Conservation (phyloP, 2,329 filamentous ascomycete genomes). For the Nemania sp. region DNA sequence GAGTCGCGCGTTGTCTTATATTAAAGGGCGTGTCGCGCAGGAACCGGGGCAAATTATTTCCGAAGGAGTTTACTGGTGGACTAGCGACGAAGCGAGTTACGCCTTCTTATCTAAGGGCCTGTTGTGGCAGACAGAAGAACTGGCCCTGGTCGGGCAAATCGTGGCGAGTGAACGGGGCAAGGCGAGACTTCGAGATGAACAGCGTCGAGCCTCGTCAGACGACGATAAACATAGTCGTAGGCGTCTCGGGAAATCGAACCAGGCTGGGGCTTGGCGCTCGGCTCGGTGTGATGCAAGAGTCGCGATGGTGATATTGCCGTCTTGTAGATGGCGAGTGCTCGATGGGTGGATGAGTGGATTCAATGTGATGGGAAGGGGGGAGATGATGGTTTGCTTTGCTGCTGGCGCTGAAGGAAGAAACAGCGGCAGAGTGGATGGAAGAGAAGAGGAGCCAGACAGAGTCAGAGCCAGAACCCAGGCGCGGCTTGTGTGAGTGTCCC, state of each 20-base stretch:
- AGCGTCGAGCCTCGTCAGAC: conserved; percentile 46
- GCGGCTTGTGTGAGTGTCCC: conserved; percentile 39
- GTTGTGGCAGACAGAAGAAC: conserved; percentile 15
- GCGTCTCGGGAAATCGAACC: conserved; percentile 23
- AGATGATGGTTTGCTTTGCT: conserved; percentile 16
- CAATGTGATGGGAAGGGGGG: conserved; percentile 36
- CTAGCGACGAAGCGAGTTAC: conserved; percentile 4
- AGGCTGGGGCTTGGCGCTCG: conserved; percentile 26
- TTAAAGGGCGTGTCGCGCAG: conserved; percentile 29
- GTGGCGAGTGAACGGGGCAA: conserved; percentile 40
- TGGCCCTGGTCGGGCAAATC: conserved; percentile 34
- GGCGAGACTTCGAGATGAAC: conserved; percentile 38
- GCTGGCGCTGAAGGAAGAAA: conserved; percentile 39
- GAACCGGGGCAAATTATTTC: conserved; percentile 18
- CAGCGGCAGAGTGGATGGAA: conserved; percentile 45
- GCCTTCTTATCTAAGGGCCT: background rate
- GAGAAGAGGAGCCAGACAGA: conserved; percentile 41
- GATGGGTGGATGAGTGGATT: conserved; percentile 20
- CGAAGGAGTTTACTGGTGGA: background rate
- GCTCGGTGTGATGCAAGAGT: conserved; percentile 12
- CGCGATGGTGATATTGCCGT: conserved; percentile 9
- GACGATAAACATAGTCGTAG: conserved; percentile 44
- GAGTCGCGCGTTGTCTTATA: conserved; percentile 3
- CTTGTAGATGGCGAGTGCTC: background rate
- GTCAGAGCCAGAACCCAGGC: conserved; percentile 19